These are phyloP conservation scores for Thelonectria rubi DNA, from an alignment of 2,329 filamentous ascomycete species.

Conservation along the genomic window DNA sequence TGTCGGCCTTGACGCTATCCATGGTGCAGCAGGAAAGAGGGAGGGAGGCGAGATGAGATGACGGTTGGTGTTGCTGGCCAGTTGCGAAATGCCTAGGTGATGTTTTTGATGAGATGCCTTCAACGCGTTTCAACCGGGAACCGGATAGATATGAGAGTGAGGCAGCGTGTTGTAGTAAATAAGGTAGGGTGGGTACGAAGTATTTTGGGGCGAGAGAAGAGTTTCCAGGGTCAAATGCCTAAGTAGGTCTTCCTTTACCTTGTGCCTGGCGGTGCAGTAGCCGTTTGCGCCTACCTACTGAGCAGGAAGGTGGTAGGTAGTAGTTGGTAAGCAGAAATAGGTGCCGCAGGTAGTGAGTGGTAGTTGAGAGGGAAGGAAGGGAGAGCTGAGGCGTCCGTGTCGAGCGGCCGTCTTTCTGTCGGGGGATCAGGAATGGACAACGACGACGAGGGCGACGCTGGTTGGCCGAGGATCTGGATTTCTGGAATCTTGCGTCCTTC, in stretches of 20 bases:
- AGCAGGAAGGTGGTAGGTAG: too few species aligned
- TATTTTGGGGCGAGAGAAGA: too few species aligned
- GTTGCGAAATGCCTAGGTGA: constrained; percentile 2
- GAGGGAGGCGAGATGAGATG: not conserved
- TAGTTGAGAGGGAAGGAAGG: constrained; percentile 22
- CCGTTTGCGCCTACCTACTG: too few species aligned
- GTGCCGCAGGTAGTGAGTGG: too few species aligned
- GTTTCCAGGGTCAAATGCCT: too few species aligned
- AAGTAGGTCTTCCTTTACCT: too few species aligned
- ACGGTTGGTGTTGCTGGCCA: constrained; percentile 11
- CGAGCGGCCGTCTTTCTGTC: not conserved
- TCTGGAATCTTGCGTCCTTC: constrained; percentile 37
- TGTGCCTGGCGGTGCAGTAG: too few species aligned
- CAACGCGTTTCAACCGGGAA: constrained; percentile 15
- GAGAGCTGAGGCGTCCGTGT: constrained; percentile 5
- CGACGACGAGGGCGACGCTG: constrained; percentile 34
- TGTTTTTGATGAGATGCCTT: constrained; percentile 17
- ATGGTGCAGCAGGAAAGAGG: constrained; percentile 29
- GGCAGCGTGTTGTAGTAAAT: constrained; percentile 19
- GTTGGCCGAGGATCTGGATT: constrained; percentile 42
- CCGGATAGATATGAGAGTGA: constrained; percentile 27
- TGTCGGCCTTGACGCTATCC: constrained; percentile 39
- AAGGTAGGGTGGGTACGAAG: not conserved
- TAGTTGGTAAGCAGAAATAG: too few species aligned
- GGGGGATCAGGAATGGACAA: constrained; percentile 40